Base-by-base conservation (phyloP, 2,329 filamentous ascomycete species). In the Claviceps cyperi region DNA sequence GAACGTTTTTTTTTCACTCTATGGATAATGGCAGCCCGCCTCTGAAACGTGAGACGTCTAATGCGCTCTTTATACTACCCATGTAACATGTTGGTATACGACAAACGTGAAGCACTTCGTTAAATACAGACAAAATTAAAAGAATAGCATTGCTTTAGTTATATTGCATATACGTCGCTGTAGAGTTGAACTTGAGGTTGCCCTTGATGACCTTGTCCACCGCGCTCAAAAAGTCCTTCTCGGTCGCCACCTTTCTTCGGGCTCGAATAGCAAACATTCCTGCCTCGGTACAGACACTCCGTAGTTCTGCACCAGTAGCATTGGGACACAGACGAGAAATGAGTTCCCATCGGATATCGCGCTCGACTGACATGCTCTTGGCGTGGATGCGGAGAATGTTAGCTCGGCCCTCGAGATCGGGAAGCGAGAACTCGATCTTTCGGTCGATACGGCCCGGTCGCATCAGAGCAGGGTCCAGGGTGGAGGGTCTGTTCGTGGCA, bases 191-290 rank as follows among this genome's bases (percentile, higher is more conserved):
- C 80, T 98, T 98, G 66, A 95, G 75, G 70, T 97, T 96, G 60
- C 86, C 90, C 79, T 96, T 95, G 74, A 97, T 97, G 56, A 98
- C 92, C 81, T 98, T 98, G 76, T 98, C 92, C 54, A 98, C 92
- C 2, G 92, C 91, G 51, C 87, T 90, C 59, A 98, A 72, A 71
- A 98, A 98, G 70, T 98, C 92, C 78, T 98, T 97, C 76, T 98
- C 92, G 1, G 90, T 91, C 0, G 92, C 92, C 15, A 98, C 88
- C 85, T 98, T 98, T 71, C 92, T 83, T 66, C 92, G 75, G 38
- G 87, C 87, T 45, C 92, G 81, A 57, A 98, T 96, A 53, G 92
- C 92, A 64, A 94, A 98, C 91, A 98, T 97, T 58, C 92, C 92
- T 1, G 92, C 91, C 70, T 98, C 92, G 8, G 92, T 98, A 58